phyloP scores from a whole-genome alignment of 2,329 filamentous ascomycete genomes.

The Paecilomyces dactylethromorphus region DNA sequence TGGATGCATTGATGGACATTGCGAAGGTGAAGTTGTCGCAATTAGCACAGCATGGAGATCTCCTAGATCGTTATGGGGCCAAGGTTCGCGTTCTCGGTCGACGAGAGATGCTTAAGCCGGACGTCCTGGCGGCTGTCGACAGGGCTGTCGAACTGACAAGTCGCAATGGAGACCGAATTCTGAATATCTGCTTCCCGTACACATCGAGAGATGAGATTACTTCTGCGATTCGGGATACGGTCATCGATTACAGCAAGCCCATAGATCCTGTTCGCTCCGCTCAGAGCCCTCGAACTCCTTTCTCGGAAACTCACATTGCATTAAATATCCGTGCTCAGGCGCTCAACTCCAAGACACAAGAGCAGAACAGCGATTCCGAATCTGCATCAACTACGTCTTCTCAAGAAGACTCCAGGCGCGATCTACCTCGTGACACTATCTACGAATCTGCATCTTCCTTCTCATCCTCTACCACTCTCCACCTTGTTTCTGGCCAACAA shows the following conservation, averaged over 20 bases:
- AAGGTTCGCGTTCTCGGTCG: constrained; percentile 80
- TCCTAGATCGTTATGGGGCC: constrained; percentile 88
- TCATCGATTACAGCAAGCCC: constrained; percentile 76
- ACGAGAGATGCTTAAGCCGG: constrained; percentile 72
- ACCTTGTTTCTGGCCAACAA: constrained; percentile 23
- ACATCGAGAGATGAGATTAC: constrained; percentile 95
- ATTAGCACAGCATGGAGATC: constrained; percentile 83
- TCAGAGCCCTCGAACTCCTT: constrained; percentile 53
- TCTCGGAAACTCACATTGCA: constrained; percentile 81
- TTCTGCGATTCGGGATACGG: constrained; percentile 77
- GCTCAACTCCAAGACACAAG: constrained; percentile 26
- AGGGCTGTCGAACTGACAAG: constrained; percentile 79
- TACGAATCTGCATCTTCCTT: constrained; percentile 31
- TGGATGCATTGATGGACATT: constrained; percentile 95
- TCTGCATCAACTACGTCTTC: constrained; percentile 36
- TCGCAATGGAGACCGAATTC: constrained; percentile 68
- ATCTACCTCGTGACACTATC: constrained; percentile 14
- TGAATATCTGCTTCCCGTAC: constrained; percentile 98
- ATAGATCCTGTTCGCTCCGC: constrained; percentile 40
- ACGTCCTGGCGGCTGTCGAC: constrained; percentile 85
- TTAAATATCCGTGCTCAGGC: constrained; percentile 71
- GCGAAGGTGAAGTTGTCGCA: constrained; percentile 92
- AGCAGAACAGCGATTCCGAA: constrained; percentile 43
- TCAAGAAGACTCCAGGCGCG: constrained; percentile 30
- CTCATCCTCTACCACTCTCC: constrained; percentile 45